Base-by-base conservation (phyloP, 306 rosid genomes). In the Vigna mungo region DNA sequence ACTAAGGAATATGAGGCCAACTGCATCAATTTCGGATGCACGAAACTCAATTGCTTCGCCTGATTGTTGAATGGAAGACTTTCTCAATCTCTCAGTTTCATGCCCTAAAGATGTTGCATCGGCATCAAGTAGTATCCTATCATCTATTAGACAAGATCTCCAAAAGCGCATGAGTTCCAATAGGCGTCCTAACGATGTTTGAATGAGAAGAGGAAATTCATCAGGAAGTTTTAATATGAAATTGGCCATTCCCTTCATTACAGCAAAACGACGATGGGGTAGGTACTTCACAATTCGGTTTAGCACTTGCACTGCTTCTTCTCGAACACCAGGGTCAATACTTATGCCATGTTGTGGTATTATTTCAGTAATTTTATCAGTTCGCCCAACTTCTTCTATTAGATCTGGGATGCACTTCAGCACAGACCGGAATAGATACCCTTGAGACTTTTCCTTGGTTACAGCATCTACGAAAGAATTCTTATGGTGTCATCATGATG, bases 281-380 rank as follows among this genome's bases (percentile, higher is more conserved):
- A 96, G 90, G 85, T 82, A 87, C 77, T 90, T 93, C 55, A 96
- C 98, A 80, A 96, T 91, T 77, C 99, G 91, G 80, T 92, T 96
- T 71, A 96, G 81, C 62, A 96, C 99, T 85, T 87, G 99, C 54
- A 87, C 99, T 71, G 99, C 99, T 85, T 96, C 99, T 84, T 93
- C 99, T 7, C 99, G 99, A 82, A 96, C 99, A 85, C 98, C 99
- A 7, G 99, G 99, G 86, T 96, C 99, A 74, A 96, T 96, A 83
- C 99, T 96, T 84, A 96, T 96, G 82, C 99, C 99, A 93, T 96
- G 99, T 72, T 96, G 99, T 71, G 99, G 99, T 82, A 96, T 93
- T 81, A 96, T 96, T 85, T 96, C 99, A 77, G 99, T 91, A 65
- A 96, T 96, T 88, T 93, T 96, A 86, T 96, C 99, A 87, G 63